Evolutionary conservation across 1,284 basidiomycete species (phyloP).

Genomic region (Omphalotus olearius): DNA sequence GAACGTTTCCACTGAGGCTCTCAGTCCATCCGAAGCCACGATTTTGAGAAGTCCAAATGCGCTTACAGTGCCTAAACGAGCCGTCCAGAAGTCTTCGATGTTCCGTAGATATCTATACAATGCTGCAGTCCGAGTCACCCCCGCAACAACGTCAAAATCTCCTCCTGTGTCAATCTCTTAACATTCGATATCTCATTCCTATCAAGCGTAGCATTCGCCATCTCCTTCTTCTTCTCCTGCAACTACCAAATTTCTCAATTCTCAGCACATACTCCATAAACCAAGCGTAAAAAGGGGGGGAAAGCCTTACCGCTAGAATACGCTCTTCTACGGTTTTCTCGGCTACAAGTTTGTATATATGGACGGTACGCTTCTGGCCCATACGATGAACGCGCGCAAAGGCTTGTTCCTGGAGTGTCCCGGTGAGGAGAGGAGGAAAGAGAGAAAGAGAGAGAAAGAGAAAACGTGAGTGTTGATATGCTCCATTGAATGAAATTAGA

Average conservation of each 20-base stretch:
- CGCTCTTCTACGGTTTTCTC: conserved; percentile 53
- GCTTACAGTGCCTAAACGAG: too few species aligned
- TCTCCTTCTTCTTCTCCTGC: conserved; percentile 6
- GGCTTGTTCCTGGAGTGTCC: conserved; percentile 38
- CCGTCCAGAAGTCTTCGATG: too few species aligned
- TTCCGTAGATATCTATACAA: too few species aligned
- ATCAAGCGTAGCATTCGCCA: conserved; percentile 12
- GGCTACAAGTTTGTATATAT: conserved; percentile 57
- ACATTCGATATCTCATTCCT: neutral
- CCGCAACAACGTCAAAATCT: neutral
- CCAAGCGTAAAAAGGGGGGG: neutral
- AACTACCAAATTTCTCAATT: conserved; percentile 1
- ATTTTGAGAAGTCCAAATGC: too few species aligned
- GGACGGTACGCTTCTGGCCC: conserved; percentile 51
- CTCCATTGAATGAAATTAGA: neutral
- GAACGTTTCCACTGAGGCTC: too few species aligned
- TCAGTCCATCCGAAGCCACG: too few species aligned
- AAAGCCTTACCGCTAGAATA: conserved; percentile 27
- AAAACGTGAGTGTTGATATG: neutral
- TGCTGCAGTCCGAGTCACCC: too few species aligned
- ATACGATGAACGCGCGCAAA: conserved; percentile 61
- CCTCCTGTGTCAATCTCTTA: neutral
- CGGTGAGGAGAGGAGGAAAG: too few species aligned
- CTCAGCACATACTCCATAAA: too few species aligned
- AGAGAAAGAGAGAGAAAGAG: neutral